Base-by-base conservation (phyloP, 2,329 filamentous ascomycete species). In the Fusarium sp. region DNA sequence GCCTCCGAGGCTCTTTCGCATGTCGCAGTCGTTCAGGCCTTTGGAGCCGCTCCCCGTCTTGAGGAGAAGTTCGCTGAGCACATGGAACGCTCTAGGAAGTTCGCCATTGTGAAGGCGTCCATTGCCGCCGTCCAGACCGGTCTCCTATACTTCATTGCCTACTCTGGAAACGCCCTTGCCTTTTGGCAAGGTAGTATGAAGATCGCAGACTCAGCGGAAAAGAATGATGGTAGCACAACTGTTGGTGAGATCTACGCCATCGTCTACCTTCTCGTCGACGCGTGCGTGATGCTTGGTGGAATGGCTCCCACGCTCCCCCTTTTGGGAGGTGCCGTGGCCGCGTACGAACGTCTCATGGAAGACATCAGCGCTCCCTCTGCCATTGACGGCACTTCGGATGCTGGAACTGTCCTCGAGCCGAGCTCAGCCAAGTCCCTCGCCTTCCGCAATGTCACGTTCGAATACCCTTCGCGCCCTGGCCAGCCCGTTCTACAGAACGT, bases 101-200 rank as follows among this genome's bases (percentile, higher is more conserved):
- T 87, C 14, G 90, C 87, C 3, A 85, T 90, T 66, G 88, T 88
- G 71, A 93, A 92, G 78, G 87, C 88, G 1, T 80, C 86, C 1
- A 85, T 87, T 1, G 84, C 88, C 25, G 91, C 88, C 4, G 81
- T 88, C 0, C 90, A 92, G 77, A 85, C 89, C 4, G 91, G 91
- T 7, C 79, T 89, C 18, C 82, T 93, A 3, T 93, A 92, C 79
- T 93, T 93, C 73, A 88, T 93, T 71, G 89, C 90, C 4, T 93
- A 92, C 73, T 87, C 89, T 1, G 90, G 90, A 5, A 93, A 93
- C 78, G 90, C 89, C 2, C 82, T 93, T 16, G 91, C 91, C 0
- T 93, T 92, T 76, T 93, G 90, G 90, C 88, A 92, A 78, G 92
- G 91, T 45, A 91, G 89, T 71, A 84, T 83, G 37, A 86, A 86